Percentiles rank a stretch among this genome's conserved stretches.
These are phyloP conservation scores for Penicillium sp. DNA, from an alignment of 2,329 filamentous ascomycete species.

Conservation along the genomic window DNA sequence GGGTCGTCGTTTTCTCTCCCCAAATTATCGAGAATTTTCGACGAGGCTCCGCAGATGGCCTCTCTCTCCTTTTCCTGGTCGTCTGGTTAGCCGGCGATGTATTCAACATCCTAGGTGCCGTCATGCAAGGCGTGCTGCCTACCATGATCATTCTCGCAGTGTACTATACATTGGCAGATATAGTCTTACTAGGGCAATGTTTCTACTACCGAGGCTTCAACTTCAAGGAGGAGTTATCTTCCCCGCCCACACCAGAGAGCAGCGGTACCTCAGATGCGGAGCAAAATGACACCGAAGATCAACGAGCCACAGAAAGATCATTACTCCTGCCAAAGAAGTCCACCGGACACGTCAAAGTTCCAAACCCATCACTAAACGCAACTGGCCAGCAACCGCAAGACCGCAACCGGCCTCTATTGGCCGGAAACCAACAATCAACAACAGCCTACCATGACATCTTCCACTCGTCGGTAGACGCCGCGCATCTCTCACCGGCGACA, in stretches of 20 bases:
- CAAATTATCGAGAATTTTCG: constrained; percentile 96
- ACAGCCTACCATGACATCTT: constrained; percentile 47
- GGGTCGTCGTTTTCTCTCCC: constrained; percentile 96
- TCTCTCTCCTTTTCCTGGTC: constrained; percentile 87
- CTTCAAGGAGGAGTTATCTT: constrained; percentile 32
- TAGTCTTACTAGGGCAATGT: constrained; percentile 82
- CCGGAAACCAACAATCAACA: constrained; percentile 27
- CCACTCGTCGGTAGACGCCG: constrained; percentile 54
- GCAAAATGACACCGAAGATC: constrained; percentile 20
- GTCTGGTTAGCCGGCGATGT: constrained; percentile 93
- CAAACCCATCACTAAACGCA: background rate
- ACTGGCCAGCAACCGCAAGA: constrained; percentile 6
- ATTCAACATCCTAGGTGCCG: constrained; percentile 92
- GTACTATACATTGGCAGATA: constrained; percentile 88
- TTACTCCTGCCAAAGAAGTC: constrained; percentile 27
- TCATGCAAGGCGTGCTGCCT: constrained; percentile 84
- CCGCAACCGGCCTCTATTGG: constrained; percentile 7
- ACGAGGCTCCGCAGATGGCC: constrained; percentile 75
- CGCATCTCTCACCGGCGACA: constrained; percentile 75
- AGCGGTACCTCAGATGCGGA: constrained; percentile 16
- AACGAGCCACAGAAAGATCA: constrained; percentile 29
- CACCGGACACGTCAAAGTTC: constrained; percentile 16
- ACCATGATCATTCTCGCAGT: constrained; percentile 95
- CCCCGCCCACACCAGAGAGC: constrained; percentile 16
- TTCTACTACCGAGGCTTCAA: constrained; percentile 91